These are phyloP conservation scores for Apiospora rasikravindrae DNA, from an alignment of 2,329 filamentous ascomycete genomes.

Conservation along the genomic window DNA sequence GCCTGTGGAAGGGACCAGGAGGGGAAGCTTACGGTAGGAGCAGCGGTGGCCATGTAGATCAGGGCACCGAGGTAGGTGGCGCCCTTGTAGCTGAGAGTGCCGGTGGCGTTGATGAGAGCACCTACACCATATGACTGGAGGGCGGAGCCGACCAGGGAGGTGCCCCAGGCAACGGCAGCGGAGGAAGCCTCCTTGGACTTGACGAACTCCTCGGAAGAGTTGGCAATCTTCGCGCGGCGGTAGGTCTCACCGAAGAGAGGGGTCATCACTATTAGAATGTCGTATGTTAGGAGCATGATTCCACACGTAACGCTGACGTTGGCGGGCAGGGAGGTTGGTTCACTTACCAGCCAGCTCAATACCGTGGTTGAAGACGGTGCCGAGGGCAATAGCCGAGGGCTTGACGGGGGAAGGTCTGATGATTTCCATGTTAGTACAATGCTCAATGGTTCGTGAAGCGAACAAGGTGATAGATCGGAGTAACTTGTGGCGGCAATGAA, in stretches of 20 bases:
- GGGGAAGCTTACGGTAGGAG: conserved; percentile 77
- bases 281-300: neutral
- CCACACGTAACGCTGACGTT: neutral
- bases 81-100: conserved; percentile 95
- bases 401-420: conserved; percentile 77
- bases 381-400: conserved; percentile 96
- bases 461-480: neutral
- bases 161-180: conserved; percentile 88
- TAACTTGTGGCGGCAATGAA: neutral
- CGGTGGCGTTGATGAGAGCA: conserved; percentile 91
- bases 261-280: conserved; percentile 63
- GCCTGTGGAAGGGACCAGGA: neutral
- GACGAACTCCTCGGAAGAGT: conserved; percentile 96
- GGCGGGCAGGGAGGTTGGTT: neutral
- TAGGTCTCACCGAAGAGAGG: conserved; percentile 95
- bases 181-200: conserved; percentile 90
- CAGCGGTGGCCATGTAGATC: conserved; percentile 90
- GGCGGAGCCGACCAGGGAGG: conserved; percentile 85
- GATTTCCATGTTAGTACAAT: neutral
- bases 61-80: conserved; percentile 90
- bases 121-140: conserved; percentile 90
- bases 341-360: conserved; percentile 74
- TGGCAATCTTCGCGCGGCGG: conserved; percentile 86
- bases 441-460: neutral
- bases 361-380: conserved; percentile 94